Evolutionary conservation across 176 grass and related monocot species (phyloP), one percentile per base, ranked within the genome.

Genomic region (Oryza glaberrima): DNA sequence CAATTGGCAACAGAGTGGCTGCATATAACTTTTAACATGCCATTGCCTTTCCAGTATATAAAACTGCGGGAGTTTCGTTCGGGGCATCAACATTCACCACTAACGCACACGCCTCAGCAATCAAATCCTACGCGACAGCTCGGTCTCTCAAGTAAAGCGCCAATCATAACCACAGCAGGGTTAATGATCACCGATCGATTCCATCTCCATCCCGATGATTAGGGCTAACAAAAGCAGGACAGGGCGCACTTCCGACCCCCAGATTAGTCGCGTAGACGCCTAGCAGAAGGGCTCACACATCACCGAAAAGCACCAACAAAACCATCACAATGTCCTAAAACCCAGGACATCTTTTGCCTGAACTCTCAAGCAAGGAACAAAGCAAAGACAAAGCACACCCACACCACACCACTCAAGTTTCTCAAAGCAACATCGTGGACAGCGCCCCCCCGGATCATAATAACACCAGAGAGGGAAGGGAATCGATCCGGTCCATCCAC

Each of bases 141-240:
- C 65, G 75, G 49, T 79, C 80, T 80, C 80, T 87, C 79, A 87
- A 87, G 64, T 23, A 87, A 87, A 87, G 89, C 20, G 38, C 9
- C 84, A 76, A 87, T 87, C 44, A 87, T 87, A 54, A 71, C 84
- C 80, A 0, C 12, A n/a, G 84, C 60, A 25, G 40, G 70, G 70
- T 87, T 87, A 79, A 87, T 75, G 80, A 80, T 75, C 46, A 76
- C 35, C 1, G 43, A 17, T 22, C 54, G 54, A 58, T 58, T 58
- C 52, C 52, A 56, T 52, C n/a, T 58, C 52, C 52, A 56, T 52
- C 14, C 51, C n/a, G 56, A 61, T 7, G 63, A 45, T 84, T 77
- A 90, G 76, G 56, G 69, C 52, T 64, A 80, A 84, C 70, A 22
- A 43, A 6, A 45, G 74, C 84, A 79, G 2, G 77, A 26, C 78